A percentile compares a stretch with the other conserved stretches of the same genome.
These are phyloP conservation scores for Lindgomyces ingoldianus DNA, from an alignment of 495 filamentous ascomycete genomes.

Conservation along the genomic window DNA sequence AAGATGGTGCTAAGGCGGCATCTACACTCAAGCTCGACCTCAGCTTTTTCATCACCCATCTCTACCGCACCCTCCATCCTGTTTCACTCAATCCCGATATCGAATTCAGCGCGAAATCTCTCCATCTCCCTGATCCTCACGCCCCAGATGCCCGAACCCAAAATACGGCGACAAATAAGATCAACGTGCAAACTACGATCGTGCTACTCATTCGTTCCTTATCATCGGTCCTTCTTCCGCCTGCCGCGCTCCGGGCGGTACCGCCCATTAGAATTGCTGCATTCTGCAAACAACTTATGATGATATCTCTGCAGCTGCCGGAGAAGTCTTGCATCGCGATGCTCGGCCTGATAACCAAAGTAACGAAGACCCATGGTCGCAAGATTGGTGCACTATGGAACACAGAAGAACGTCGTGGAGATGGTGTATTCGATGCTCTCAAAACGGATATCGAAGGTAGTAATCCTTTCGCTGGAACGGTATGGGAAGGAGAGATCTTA, in stretches of 20 bases:
- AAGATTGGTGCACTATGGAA: conserved; percentile 75
- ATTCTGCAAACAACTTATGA: conserved; percentile 90
- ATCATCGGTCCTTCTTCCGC: conserved; percentile 71
- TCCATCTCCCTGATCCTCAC: conserved; percentile 77
- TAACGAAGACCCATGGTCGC: conserved; percentile 69
- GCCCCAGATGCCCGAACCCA: conserved; percentile 39
- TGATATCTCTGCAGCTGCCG: conserved; percentile 76
- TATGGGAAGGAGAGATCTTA: conserved; percentile 93
- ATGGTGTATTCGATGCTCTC: conserved; percentile 64
- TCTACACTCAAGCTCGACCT: conserved; percentile 77
- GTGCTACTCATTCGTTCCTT: conserved; percentile 87
- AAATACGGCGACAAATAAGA: conserved; percentile 55
- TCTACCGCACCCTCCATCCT: conserved; percentile 78
- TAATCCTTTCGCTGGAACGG: conserved; percentile 84
- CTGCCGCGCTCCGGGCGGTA: conserved; percentile 57
- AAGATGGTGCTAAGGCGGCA: conserved; percentile 70
- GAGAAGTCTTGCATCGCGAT: conserved; percentile 83
- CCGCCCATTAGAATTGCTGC: conserved; percentile 79
- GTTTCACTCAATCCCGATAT: conserved; percentile 80
- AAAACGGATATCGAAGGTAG: conserved; percentile 68
- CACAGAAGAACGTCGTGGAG: conserved; percentile 87
- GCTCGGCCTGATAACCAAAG: conserved; percentile 69
- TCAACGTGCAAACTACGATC: conserved; percentile 91
- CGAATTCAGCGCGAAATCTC: conserved; percentile 77
- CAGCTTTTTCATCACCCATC: conserved; percentile 89